These are phyloP conservation scores for Cardamine resedifolia DNA, from an alignment of 345 rosid genomes.

Conservation along the genomic window DNA sequence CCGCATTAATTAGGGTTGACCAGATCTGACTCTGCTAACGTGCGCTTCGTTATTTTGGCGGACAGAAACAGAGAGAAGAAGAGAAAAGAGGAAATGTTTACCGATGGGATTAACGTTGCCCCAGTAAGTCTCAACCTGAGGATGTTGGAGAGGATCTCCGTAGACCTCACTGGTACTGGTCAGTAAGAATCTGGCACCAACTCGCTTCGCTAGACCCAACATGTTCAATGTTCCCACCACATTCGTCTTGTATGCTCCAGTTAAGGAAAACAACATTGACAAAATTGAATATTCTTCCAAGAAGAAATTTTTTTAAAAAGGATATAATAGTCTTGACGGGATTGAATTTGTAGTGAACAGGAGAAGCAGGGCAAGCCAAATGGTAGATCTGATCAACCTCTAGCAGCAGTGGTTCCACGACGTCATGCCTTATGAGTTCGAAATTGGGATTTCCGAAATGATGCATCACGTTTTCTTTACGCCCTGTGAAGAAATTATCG, in stretches of 20 bases:
- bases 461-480: conserved; percentile 97
- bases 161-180: conserved; percentile 99
- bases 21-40: conserved; percentile 16
- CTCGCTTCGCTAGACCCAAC: conserved; percentile 93
- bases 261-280: too few species aligned
- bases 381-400: conserved; percentile 99
- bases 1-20: not conserved
- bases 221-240: conserved; percentile 96
- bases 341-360: conserved; percentile 95
- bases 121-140: conserved; percentile 99
- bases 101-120: conserved; percentile 99
- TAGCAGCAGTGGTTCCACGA: conserved; percentile 81
- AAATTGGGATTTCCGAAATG: conserved; percentile 90
- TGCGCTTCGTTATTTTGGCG: not conserved
- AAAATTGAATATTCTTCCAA: too few species aligned
- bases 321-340: conserved; percentile 96
- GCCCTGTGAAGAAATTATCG: conserved; percentile 97
- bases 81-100: conserved; percentile 18
- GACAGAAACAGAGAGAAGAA: not conserved
- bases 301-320: too few species aligned
- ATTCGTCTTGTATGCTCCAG: conserved; percentile 65
- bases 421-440: conserved; percentile 94
- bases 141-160: conserved; percentile 98
- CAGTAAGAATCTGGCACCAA: conserved; percentile 84
- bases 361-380: conserved; percentile 97